Evolutionary conservation across 2,329 filamentous ascomycete genomes (phyloP).

Genomic region (Hypoxylon sp.): DNA sequence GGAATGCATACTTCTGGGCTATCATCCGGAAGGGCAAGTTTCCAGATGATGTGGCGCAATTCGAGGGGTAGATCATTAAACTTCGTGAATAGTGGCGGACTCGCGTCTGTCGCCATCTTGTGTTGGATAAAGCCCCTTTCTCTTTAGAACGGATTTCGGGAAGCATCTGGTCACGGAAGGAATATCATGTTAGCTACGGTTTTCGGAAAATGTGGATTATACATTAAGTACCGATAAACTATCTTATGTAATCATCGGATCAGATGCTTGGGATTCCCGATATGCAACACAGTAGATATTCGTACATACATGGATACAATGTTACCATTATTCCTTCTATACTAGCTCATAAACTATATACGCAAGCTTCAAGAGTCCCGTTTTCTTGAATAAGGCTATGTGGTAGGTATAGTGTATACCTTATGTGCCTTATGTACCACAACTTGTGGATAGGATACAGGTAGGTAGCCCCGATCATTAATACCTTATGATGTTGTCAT

Average conservation of each 20-base stretch:
- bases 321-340: not conserved
- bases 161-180: not conserved
- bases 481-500: conserved; percentile 21
- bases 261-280: not conserved
- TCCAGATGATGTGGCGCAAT: conserved; percentile 35
- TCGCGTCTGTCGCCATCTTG: conserved; percentile 25
- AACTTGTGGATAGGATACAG: conserved; percentile 14
- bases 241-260: not conserved
- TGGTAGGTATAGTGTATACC: conserved; percentile 6
- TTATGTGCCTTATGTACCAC: not conserved
- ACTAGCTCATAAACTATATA: not conserved
- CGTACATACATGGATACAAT: no score
- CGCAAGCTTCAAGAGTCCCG: not conserved
- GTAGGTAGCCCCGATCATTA: conserved; percentile 12
- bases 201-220: not conserved
- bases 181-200: not conserved
- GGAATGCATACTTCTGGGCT: conserved; percentile 39
- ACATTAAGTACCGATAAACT: not conserved
- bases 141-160: not conserved
- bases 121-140: not conserved
- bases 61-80: conserved; percentile 34
- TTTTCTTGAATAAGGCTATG: conserved; percentile 2
- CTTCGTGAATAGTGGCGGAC: conserved; percentile 12
- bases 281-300: not conserved
- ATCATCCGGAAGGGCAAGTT: conserved; percentile 34